Percentiles rank a stretch among this genome's conserved stretches.
Conservation (phyloP, 441 rosid species). For the Oxalis stricta region DNA sequence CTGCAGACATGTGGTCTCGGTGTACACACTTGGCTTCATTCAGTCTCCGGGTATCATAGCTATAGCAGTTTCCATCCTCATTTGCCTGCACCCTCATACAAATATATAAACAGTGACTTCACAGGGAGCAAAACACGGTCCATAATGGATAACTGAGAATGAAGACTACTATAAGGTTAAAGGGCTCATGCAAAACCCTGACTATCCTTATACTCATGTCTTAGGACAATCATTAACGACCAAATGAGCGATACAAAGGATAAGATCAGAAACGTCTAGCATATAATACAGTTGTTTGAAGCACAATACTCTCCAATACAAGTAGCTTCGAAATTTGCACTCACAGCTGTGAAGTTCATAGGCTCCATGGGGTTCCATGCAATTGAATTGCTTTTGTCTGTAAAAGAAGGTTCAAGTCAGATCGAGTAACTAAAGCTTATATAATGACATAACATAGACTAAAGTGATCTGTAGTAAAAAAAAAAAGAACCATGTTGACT, state of each 20-base stretch:
- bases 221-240: no score
- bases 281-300: background rate
- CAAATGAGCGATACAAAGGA: background rate
- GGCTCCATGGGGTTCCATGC: constrained; percentile 99
- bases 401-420: constrained; percentile 14
- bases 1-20: constrained; percentile 96
- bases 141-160: background rate
- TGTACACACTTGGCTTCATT: constrained; percentile 88
- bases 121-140: background rate
- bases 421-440: background rate
- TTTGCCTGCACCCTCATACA: constrained; percentile 52
- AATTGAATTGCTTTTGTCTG: constrained; percentile 85
- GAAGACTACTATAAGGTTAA: no score
- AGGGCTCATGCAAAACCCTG: no score
- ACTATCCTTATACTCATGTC: no score
- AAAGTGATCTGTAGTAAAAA: background rate
- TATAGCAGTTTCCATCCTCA: constrained; percentile 90
- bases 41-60: constrained; percentile 78
- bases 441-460: background rate
- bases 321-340: constrained; percentile 12
- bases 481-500: background rate
- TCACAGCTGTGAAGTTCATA: constrained; percentile 91
- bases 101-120: constrained; percentile 4
- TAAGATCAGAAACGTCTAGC: background rate
- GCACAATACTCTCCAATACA: background rate